Evolutionary conservation across 345 rosid species (phyloP), one percentile per base, ranked within the genome.

Genomic region (Mallotus nudiflorus): DNA sequence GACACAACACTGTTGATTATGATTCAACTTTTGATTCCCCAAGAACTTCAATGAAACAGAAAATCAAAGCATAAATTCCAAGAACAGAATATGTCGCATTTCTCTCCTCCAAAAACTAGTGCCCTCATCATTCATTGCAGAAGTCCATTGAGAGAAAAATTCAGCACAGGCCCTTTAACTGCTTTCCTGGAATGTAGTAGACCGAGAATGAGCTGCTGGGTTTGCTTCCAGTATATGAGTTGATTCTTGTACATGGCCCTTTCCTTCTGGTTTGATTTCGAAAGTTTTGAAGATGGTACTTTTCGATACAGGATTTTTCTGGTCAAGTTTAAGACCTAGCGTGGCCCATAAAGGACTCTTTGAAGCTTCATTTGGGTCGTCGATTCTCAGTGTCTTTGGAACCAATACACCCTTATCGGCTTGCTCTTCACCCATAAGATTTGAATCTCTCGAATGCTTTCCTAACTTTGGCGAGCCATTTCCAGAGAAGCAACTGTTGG

Each of bases 291-390:
- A 81, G 45, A 77, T 57, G 13, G 76, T 54, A 49, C 72, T 77
- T 50, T 68, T 66, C 57, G 77, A 18, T 66, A 48, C 18, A 70
- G 72, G 72, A 77, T 67, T 75, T 65, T 80, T 84, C 73, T 74
- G 71, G 28, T 87, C 96, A 31, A 85, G 83, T 76, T 82, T 82
- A 57, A 85, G 84, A 67, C 93, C 94, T 0, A 91, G 75, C 16
- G 96, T 82, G 55, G 82, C 84, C 97, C 93, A 85, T 78, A 86
- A 86, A 9, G 93, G 89, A 79, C 92, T 89, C 80, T 84, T 93
- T 31, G 94, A 88, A 18, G 92, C 89, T 69, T 91, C 94, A 28
- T 65, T 77, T 7, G 91, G 89, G 66, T 88, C 96, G 64, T 85
- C 91, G 59, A 91, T 83, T 69, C 98, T 83, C 70, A 88, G 61